These are phyloP conservation scores for Flaveria brownii DNA, from an alignment of 129 eudicot genomes.

Conservation along the genomic window DNA sequence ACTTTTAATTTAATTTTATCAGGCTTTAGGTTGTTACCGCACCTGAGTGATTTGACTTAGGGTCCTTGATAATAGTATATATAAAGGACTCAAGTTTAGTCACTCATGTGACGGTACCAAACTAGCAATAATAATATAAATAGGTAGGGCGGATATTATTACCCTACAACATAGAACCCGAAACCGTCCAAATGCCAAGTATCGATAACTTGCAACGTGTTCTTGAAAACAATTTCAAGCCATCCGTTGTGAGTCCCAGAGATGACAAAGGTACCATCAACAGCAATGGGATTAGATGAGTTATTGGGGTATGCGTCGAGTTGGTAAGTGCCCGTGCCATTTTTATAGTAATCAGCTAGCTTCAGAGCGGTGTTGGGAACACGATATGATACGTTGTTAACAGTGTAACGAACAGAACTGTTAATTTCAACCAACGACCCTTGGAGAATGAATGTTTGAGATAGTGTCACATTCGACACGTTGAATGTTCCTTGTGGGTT, in stretches of 20 bases:
- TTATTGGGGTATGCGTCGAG: conserved; percentile 43
- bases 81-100: too few relatives aligned
- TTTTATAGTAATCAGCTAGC: conserved; percentile 44
- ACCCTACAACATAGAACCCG: conserved; percentile 62
- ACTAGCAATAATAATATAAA: background rate
- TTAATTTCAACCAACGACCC: conserved; percentile 38
- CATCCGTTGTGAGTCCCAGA: conserved; percentile 55
- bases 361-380: conserved; percentile 54
- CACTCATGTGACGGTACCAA: too few relatives aligned
- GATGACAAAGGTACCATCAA: conserved; percentile 47
- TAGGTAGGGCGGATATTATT: background rate
- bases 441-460: conserved; percentile 45
- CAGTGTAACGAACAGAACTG: conserved; percentile 36
- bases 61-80: too few relatives aligned
- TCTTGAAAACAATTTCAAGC: conserved; percentile 55
- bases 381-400: conserved; percentile 54
- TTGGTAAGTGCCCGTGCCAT: conserved; percentile 52
- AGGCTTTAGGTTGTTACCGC: too few relatives aligned
- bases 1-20: too few relatives aligned
- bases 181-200: conserved; percentile 62
- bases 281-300: conserved; percentile 33
- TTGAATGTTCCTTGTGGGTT: conserved; percentile 68
- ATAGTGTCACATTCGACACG: conserved; percentile 51
- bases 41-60: too few relatives aligned
- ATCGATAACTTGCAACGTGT: conserved; percentile 38